A percentile compares a stretch with the other conserved stretches of the same genome.
Conservation (phyloP, 768 basidiomycete genomes). For the Phlebiopsis gigantea region DNA sequence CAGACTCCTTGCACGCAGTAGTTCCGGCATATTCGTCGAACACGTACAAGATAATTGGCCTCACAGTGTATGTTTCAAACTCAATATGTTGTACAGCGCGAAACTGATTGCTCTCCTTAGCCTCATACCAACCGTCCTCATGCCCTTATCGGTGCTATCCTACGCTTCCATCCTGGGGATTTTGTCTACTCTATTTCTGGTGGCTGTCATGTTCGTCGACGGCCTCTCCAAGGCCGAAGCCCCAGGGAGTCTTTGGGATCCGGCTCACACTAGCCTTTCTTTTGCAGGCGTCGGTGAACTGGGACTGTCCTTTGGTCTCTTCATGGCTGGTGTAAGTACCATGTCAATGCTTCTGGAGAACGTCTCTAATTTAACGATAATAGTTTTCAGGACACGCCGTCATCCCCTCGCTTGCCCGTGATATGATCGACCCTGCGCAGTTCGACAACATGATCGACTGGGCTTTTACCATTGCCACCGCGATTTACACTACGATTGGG, state of each 20-base stretch:
- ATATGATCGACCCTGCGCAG: slow-evolving; percentile 79
- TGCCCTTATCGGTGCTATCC: slow-evolving; percentile 83
- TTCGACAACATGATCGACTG: slow-evolving; percentile 82
- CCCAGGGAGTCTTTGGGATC: slow-evolving; percentile 79
- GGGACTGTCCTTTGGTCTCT: slow-evolving; percentile 79
- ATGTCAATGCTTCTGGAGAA: neutral
- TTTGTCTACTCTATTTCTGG: slow-evolving; percentile 67
- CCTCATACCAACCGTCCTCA: slow-evolving; percentile 76
- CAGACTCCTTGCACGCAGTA: slow-evolving; percentile 77
- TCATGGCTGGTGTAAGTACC: slow-evolving; percentile 77
- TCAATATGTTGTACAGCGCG: neutral
- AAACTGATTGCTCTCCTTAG: slow-evolving; percentile 32
- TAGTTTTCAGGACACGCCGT: slow-evolving; percentile 91
- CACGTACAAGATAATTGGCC: slow-evolving; percentile 71
- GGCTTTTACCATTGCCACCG: slow-evolving; percentile 60
- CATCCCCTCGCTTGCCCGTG: slow-evolving; percentile 83
- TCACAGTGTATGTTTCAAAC: slow-evolving; percentile 51
- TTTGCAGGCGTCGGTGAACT: slow-evolving; percentile 51
- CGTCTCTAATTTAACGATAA: neutral
- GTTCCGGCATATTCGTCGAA: slow-evolving; percentile 61
- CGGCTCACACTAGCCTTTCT: slow-evolving; percentile 60
- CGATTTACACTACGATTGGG: slow-evolving; percentile 18
- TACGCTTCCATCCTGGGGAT: slow-evolving; percentile 87
- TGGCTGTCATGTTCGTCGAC: slow-evolving; percentile 76
- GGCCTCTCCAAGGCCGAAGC: slow-evolving; percentile 65